A percentile compares a stretch with the other conserved stretches of the same genome.
These are phyloP conservation scores for Starmerella floricola DNA, from an alignment of 805 yeast species.

Conservation along the genomic window DNA sequence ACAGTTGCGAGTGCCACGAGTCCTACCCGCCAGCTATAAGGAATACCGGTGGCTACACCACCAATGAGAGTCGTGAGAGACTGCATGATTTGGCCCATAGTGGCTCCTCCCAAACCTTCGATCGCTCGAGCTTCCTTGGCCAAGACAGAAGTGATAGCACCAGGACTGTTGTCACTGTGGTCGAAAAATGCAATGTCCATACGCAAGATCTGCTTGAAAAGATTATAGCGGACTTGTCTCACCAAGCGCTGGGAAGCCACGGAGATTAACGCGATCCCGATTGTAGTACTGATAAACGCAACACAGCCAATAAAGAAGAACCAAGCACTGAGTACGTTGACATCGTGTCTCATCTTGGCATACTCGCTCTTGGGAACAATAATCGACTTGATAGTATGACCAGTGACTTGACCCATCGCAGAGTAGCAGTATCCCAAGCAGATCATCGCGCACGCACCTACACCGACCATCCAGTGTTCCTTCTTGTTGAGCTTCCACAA, in stretches of 20 bases:
- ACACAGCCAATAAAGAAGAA: conserved; percentile 30
- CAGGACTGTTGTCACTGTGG: conserved; percentile 30
- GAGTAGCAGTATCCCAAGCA: conserved; percentile 31
- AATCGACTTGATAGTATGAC: conserved; percentile 28
- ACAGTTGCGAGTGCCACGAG: conserved; percentile 32
- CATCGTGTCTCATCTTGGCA: conserved; percentile 27
- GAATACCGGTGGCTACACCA: conserved; percentile 32
- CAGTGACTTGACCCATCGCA: conserved; percentile 30
- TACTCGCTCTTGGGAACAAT: conserved; percentile 28
- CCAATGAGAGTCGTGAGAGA: conserved; percentile 31
- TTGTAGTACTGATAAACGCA: conserved; percentile 22
- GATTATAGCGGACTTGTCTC: conserved; percentile 26
- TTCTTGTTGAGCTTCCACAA: conserved; percentile 22
- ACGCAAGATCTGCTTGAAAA: conserved; percentile 29
- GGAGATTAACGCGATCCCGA: conserved; percentile 22
- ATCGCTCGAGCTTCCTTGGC: conserved; percentile 33
- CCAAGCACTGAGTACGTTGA: conserved; percentile 29
- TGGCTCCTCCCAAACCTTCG: conserved; percentile 33
- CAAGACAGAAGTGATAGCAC: conserved; percentile 30
- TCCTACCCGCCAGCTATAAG: conserved; percentile 33
- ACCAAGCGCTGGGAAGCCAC: conserved; percentile 28
- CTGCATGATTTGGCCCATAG: conserved; percentile 31
- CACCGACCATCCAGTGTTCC: conserved; percentile 22
- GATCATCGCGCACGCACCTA: conserved; percentile 25
- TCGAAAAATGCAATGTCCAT: conserved; percentile 32